Base-by-base conservation (phyloP, 1,284 basidiomycete species). In the Kwoniella shivajii region DNA sequence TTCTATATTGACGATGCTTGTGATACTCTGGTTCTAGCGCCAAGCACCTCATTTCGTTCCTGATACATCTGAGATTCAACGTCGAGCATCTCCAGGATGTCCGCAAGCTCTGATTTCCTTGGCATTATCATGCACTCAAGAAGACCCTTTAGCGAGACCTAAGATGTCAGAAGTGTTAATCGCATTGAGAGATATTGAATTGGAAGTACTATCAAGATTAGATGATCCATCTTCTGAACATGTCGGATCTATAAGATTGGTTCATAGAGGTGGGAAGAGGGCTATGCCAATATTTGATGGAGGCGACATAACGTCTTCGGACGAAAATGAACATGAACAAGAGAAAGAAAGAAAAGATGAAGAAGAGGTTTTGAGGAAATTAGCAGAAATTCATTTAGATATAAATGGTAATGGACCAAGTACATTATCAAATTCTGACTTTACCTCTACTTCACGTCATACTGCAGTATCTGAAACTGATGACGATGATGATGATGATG, bases 41-140 rank as follows among this genome's bases (percentile, higher is more conserved):
- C 78, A 82, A 4, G 84, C 90, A 0, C 92, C 93, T 0, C 76
- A 80, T 1, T 97, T 93, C 76, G 85, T 83, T 1, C 84, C 97
- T 50, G 90, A 96, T 66, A 68, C 78, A 0, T 83, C 83, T 1
- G 92, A 98, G 77, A 84, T 96, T 22, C 82, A 82, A 45, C 79
- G 79, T 18, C 81, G 86, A 39, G 89, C 88, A 2, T 88, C 84
- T 45, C 78, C 85, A 0, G 90, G 86, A 10, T 95, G 91, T 69
- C 95, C 94, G 0, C 79, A 83, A 7, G 84, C 83, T 0, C 89
- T 97, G 69, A 80, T 93, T 56, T 78, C 85, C 38, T 84, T 98
- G 30, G 86, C 86, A 50, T 76, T 97, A 24, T 86, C 89, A 41
- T 98, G 95, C 71, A 83, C 89, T 36, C 75, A 82, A 4, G 82